A percentile compares a stretch with the other conserved stretches of the same genome.
These are phyloP conservation scores for Allantophomopsis lycopodina DNA, from an alignment of 2,329 filamentous ascomycete species.

Conservation along the genomic window DNA sequence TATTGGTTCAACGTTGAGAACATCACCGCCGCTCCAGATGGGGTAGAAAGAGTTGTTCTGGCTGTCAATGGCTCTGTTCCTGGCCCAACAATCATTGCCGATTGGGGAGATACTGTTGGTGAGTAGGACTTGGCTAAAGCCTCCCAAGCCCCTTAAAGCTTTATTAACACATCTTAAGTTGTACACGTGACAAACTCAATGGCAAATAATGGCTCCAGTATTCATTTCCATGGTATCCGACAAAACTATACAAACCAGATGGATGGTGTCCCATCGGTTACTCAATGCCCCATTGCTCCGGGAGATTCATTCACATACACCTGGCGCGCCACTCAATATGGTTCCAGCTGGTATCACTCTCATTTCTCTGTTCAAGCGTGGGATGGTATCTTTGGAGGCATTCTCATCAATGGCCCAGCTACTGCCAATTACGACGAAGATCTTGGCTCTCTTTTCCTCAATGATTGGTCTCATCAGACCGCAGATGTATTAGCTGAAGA, in stretches of 20 bases:
- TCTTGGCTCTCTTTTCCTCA: conserved; percentile 34
- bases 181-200: too few relatives aligned
- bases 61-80: conserved; percentile 18
- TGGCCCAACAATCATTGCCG: conserved; percentile 11
- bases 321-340: conserved; percentile 6
- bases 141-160: too few relatives aligned
- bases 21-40: conserved; percentile 12
- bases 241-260: conserved; percentile 23
- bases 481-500: not conserved
- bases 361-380: conserved; percentile 14
- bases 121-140: too few relatives aligned
- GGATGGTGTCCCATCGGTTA: conserved; percentile 25
- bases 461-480: conserved; percentile 24
- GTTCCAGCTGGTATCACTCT: conserved; percentile 10
- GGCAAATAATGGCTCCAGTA: conserved; percentile 1
- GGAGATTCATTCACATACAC: conserved; percentile 24
- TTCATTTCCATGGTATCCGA: conserved; percentile 33
- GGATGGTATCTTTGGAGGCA: conserved; percentile 44
- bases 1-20: too few relatives aligned
- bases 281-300: conserved; percentile 25
- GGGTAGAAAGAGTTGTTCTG: conserved; percentile 13
- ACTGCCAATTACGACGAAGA: conserved; percentile 47
- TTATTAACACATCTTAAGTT: too few relatives aligned
- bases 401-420: conserved; percentile 47
- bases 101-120: too few relatives aligned